Evolutionary conservation across 1,284 basidiomycete species (phyloP).

Genomic region (Wallemia ichthyophaga): DNA sequence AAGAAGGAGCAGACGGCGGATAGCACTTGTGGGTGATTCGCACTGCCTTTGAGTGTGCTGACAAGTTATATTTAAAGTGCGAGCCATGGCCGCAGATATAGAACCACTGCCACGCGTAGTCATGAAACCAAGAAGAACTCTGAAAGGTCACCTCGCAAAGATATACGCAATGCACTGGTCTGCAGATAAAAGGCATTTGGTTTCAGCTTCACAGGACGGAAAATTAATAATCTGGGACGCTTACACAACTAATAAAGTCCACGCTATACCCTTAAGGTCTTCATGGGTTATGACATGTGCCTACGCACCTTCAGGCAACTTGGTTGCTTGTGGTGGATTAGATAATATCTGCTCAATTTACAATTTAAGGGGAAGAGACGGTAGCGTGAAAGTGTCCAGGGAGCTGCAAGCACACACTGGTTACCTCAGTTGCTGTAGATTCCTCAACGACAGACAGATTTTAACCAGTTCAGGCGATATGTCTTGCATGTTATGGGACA

Average conservation of each 20-base stretch:
- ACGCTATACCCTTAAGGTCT: constrained; percentile 85
- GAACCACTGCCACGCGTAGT: constrained; percentile 80
- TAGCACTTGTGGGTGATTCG: constrained; percentile 75
- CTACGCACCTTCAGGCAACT: constrained; percentile 84
- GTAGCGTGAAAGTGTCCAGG: constrained; percentile 29
- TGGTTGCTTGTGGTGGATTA: constrained; percentile 89
- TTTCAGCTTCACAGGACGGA: constrained; percentile 94
- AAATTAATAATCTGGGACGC: constrained; percentile 99
- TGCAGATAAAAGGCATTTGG: constrained; percentile 76
- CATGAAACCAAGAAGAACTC: constrained; percentile 74
- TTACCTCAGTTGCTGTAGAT: constrained; percentile 88
- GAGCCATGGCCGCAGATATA: constrained; percentile 86
- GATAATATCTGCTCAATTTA: constrained; percentile 99
- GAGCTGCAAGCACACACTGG: constrained; percentile 91
- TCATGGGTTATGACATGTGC: constrained; percentile 99
- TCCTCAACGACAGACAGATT: constrained; percentile 93
- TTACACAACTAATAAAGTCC: constrained; percentile 97
- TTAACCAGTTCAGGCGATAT: constrained; percentile 92
- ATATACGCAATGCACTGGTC: constrained; percentile 99
- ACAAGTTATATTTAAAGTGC: constrained; percentile 34
- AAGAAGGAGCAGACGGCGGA: constrained; percentile 86
- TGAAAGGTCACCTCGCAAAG: constrained; percentile 92
- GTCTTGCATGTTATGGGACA: constrained; percentile 99
- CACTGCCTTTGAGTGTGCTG: too few relatives aligned
- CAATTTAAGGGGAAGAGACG: constrained; percentile 46